Evolutionary conservation across 2,329 filamentous ascomycete species (phyloP).

Genomic region (Xylariaceae sp.): DNA sequence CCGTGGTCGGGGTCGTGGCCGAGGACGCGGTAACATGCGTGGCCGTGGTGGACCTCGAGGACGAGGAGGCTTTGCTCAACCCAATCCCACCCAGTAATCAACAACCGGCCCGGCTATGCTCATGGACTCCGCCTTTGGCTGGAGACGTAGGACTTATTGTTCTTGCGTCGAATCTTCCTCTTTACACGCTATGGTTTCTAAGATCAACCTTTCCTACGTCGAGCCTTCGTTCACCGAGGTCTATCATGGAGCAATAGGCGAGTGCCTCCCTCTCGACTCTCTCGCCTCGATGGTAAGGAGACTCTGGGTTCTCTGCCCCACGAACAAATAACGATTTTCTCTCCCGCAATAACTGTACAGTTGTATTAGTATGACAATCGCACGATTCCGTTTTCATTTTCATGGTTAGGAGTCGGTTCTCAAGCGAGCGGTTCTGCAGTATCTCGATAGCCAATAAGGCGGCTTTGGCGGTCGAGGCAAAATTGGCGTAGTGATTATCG

Average conservation of each 20-base stretch:
- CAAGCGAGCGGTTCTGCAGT: constrained; percentile 37
- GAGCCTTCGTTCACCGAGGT: neutral
- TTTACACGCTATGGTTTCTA: neutral
- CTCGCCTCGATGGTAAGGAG: neutral
- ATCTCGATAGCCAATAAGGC: constrained; percentile 29
- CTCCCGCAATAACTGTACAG: constrained; percentile 21
- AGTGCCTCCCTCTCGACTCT: neutral
- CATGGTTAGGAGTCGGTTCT: constrained; percentile 34
- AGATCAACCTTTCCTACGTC: neutral
- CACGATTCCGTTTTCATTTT: constrained; percentile 34
- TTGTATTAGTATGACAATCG: constrained; percentile 39
- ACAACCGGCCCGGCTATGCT: neutral
- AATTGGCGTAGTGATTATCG: constrained; percentile 40
- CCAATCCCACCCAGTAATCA: constrained; percentile 32
- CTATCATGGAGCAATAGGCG: neutral
- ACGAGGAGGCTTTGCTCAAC: constrained; percentile 38
- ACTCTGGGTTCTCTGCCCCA: neutral
- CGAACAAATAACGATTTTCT: constrained; percentile 3
- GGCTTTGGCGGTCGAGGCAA: constrained; percentile 35
- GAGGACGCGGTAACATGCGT: constrained; percentile 58
- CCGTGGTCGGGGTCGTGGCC: constrained; percentile 79
- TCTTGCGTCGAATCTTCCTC: neutral
- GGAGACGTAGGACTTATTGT: neutral
- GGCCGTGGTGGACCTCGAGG: constrained; percentile 52
- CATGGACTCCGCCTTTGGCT: neutral